These are phyloP conservation scores for Colletotrichum agaves DNA, from an alignment of 2,329 filamentous ascomycete genomes.

Conservation along the genomic window DNA sequence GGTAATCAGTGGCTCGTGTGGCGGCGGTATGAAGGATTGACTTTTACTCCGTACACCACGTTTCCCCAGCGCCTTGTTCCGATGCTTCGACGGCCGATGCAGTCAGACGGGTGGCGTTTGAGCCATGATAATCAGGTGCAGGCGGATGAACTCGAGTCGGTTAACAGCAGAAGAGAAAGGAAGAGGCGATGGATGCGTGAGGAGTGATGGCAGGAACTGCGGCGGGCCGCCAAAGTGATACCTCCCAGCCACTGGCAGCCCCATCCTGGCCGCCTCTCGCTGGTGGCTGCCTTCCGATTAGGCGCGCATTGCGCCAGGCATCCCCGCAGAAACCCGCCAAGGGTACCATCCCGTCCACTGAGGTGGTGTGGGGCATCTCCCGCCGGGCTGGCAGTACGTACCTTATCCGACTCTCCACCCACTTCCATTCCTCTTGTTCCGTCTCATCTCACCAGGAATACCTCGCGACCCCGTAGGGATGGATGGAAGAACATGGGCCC, in stretches of 20 bases:
- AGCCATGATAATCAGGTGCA: background rate
- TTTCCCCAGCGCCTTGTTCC: conserved; percentile 13
- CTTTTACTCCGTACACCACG: background rate
- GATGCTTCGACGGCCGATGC: background rate
- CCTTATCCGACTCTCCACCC: background rate
- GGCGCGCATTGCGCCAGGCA: conserved; percentile 37
- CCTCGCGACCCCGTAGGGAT: background rate
- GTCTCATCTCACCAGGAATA: conserved; percentile 26
- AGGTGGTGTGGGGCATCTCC: background rate
- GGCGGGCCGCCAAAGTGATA: conserved; percentile 26
- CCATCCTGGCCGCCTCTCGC: conserved; percentile 13
- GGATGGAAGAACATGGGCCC: background rate
- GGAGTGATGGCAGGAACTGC: background rate
- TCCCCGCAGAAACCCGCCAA: conserved; percentile 13
- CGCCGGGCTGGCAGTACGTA: background rate
- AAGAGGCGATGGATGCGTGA: background rate
- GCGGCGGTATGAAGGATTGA: background rate
- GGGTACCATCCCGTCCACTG: conserved; percentile 8
- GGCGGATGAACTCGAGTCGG: too few relatives aligned
- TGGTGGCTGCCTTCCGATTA: conserved; percentile 29
- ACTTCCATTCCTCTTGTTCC: conserved; percentile 5
- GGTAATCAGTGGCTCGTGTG: conserved; percentile 16
- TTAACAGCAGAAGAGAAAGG: conserved; percentile 1
- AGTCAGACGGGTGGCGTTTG: background rate
- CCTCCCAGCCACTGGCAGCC: conserved; percentile 31